Evolutionary conservation across 208 protist species (phyloP).

Genomic region (Novymonas esmeraldas): DNA sequence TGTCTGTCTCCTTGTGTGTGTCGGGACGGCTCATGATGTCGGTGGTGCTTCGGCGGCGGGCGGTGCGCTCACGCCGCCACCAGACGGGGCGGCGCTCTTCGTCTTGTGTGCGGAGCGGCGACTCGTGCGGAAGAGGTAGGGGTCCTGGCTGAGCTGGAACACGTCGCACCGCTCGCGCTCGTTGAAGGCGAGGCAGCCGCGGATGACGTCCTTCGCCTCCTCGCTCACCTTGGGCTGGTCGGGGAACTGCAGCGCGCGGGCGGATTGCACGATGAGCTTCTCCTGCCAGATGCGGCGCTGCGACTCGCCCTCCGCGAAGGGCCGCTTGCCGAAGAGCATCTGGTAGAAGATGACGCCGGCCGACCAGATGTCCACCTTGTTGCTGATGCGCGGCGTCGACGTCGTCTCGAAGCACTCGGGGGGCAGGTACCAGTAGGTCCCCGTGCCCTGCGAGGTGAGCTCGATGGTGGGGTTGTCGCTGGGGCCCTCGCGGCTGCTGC

Average conservation of each 20-base stretch:
- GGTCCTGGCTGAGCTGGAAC: conserved; percentile 69
- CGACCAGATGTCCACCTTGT: conserved; percentile 94
- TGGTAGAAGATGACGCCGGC: conserved; percentile 96
- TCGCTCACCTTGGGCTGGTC: conserved; percentile 74
- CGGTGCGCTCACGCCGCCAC: background rate
- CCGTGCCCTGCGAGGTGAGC: conserved; percentile 95
- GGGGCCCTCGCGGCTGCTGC: conserved; percentile 44
- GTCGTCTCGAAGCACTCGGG: conserved; percentile 95
- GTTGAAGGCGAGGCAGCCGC: conserved; percentile 70
- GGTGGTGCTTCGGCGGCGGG: conserved; percentile 1
- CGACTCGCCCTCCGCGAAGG: conserved; percentile 94
- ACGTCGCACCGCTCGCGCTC: conserved; percentile 76
- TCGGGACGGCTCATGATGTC: background rate
- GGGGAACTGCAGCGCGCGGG: conserved; percentile 64
- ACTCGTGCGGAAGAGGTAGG: conserved; percentile 58
- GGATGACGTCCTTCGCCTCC: conserved; percentile 81
- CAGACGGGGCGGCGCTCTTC: conserved; percentile 15
- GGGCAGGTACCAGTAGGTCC: conserved; percentile 97
- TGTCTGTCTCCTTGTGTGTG: too few relatives aligned
- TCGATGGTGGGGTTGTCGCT: conserved; percentile 90
- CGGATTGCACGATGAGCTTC: conserved; percentile 72
- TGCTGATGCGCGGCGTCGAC: conserved; percentile 77
- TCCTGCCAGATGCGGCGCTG: conserved; percentile 89
- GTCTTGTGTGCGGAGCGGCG: conserved; percentile 32
- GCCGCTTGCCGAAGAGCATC: conserved; percentile 94